These are phyloP conservation scores for Colletotrichum coccodes DNA, from an alignment of 2,329 filamentous ascomycete genomes.

Conservation along the genomic window DNA sequence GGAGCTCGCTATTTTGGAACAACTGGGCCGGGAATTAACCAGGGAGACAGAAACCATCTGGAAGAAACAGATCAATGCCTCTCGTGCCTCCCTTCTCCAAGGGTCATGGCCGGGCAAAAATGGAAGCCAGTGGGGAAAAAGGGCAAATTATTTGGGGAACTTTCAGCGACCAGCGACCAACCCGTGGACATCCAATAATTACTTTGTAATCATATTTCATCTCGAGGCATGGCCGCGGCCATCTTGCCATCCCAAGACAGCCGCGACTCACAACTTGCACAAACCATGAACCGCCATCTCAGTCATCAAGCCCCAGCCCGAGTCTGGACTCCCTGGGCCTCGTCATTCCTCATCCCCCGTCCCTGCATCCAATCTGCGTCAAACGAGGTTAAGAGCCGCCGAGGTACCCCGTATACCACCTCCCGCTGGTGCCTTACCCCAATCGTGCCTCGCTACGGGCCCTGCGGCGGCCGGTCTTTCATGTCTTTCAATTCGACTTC, in stretches of 20 bases:
- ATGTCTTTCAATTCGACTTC: not conserved
- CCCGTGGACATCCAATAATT: not conserved
- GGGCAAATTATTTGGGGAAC: too few species aligned
- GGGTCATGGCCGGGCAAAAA: not conserved
- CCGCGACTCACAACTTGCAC: conserved; percentile 4
- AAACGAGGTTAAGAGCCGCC: conserved; percentile 11
- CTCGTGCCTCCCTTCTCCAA: conserved; percentile 1
- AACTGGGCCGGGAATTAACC: conserved; percentile 1
- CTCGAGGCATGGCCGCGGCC: not conserved
- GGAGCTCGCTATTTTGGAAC: conserved; percentile 18
- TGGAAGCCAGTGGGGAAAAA: not conserved
- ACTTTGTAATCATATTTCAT: not conserved
- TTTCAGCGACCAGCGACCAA: too few species aligned
- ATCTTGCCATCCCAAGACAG: not conserved
- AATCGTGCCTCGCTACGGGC: not conserved
- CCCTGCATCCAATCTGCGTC: conserved; percentile 23
- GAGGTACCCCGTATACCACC: not conserved
- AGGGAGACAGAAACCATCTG: conserved; percentile 18
- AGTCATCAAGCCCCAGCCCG: not conserved
- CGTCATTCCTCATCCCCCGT: conserved; percentile 5
- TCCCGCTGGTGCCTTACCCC: not conserved
- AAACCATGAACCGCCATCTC: conserved; percentile 3
- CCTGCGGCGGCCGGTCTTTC: not conserved
- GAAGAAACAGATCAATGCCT: conserved; percentile 26
- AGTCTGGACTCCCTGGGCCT: conserved; percentile 1